A percentile compares a stretch with the other conserved stretches of the same genome.
Conservation (phyloP, 352 stramenopile species). For the Achlya hypogyna region DNA sequence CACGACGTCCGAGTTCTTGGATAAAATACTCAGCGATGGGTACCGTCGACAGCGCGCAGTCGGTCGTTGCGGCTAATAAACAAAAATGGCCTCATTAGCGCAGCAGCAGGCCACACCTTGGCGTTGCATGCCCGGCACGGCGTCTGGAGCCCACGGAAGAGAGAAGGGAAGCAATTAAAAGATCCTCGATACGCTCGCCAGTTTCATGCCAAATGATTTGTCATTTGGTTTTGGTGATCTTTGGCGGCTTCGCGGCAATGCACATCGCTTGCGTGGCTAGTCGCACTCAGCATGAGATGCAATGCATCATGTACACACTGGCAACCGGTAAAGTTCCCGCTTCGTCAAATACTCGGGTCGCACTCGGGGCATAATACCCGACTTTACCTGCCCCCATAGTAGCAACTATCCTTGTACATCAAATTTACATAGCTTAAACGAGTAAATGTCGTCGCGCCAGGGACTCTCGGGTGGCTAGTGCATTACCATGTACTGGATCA, state of each 20-base stretch:
- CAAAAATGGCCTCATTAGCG: no score
- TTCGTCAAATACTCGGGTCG: background rate
- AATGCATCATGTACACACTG: background rate
- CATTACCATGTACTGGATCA: slow-evolving; percentile 18
- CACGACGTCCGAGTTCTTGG: background rate
- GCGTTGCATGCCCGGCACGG: background rate
- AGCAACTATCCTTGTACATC: background rate
- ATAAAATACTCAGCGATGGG: slow-evolving; percentile 4
- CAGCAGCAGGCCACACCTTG: background rate
- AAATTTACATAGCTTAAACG: background rate
- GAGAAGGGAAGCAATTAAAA: background rate
- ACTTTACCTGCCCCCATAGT: background rate
- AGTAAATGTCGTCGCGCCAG: slow-evolving; percentile 12
- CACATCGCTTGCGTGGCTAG: background rate
- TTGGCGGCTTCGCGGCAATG: background rate
- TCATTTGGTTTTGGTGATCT: background rate
- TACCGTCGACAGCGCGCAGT: background rate
- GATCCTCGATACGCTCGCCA: background rate
- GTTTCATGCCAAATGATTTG: slow-evolving; percentile 10
- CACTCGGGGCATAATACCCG: background rate
- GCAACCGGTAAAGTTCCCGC: background rate
- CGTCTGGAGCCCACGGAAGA: background rate
- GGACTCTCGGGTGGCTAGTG: slow-evolving; percentile 15
- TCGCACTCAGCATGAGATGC: no score
- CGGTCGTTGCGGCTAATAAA: background rate